Percentiles rank a stretch among this genome's conserved stretches.
Conservation (phyloP, 257 asterid genomes). For the Nicotiana knightiana region DNA sequence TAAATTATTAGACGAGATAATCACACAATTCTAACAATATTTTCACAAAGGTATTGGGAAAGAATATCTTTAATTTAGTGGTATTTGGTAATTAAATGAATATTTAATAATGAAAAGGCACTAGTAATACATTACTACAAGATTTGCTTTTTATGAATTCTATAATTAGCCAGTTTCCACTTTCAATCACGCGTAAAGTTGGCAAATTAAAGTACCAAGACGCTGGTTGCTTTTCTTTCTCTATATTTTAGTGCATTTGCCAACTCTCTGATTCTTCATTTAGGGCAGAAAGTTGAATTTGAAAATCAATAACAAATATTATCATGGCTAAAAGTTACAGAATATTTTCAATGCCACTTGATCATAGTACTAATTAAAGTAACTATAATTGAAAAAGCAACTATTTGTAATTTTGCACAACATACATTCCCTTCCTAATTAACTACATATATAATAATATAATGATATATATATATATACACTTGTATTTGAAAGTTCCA, state of each 20-base stretch:
- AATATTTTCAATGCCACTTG: not conserved
- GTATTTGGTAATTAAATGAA: slow-evolving; percentile 22
- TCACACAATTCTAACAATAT: not conserved
- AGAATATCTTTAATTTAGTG: slow-evolving; percentile 13
- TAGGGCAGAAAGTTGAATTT: slow-evolving; percentile 23
- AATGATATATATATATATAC: not conserved
- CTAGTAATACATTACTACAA: not conserved
- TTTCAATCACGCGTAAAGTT: slow-evolving; percentile 46
- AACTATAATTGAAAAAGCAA: not conserved
- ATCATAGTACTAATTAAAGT: not conserved
- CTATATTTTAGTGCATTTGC: not conserved
- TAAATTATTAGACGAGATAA: no score
- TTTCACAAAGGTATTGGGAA: slow-evolving; percentile 9
- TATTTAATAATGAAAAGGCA: not conserved
- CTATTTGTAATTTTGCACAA: not conserved
- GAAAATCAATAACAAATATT: not conserved
- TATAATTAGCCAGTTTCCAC: slow-evolving; percentile 20
- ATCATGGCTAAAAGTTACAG: not conserved
- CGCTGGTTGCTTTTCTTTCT: not conserved
- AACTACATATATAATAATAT: not conserved
- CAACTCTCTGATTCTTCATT: slow-evolving; percentile 16
- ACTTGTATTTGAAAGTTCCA: slow-evolving; percentile 1
- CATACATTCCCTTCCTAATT: not conserved
- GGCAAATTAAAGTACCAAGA: not conserved
- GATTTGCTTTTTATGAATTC: slow-evolving; percentile 16